Conservation (phyloP, 768 basidiomycete genomes). For the Polyporus arcularius region DNA sequence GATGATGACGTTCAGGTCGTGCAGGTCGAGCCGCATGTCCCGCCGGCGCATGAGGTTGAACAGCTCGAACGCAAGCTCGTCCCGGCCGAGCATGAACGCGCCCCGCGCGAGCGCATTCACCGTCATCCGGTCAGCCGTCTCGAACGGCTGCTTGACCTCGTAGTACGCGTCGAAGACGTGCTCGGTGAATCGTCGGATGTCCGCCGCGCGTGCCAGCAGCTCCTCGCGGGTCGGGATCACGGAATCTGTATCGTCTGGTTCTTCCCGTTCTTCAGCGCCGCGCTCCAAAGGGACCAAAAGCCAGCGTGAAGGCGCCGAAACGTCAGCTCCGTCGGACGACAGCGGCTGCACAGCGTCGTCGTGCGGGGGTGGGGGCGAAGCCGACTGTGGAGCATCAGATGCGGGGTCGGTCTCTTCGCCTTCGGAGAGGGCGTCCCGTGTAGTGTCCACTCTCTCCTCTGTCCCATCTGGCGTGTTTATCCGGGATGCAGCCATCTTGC, state of each 20-base stretch:
- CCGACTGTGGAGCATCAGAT: slow-evolving; percentile 15
- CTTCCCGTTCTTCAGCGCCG: slow-evolving; percentile 1
- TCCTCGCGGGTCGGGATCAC: slow-evolving; percentile 16
- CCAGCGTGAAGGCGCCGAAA: neutral
- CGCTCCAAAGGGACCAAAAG: neutral
- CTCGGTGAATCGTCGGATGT: slow-evolving; percentile 40
- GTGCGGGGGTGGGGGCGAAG: slow-evolving; percentile 16
- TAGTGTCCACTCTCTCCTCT: neutral
- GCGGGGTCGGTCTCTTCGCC: slow-evolving; percentile 13
- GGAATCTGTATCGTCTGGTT: neutral
- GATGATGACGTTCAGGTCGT: slow-evolving; percentile 68
- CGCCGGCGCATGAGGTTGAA: slow-evolving; percentile 50
- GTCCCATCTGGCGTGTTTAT: slow-evolving; percentile 1
- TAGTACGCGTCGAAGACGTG: slow-evolving; percentile 48
- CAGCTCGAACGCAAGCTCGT: slow-evolving; percentile 46
- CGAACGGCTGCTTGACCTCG: slow-evolving; percentile 46
- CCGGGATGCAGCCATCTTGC: slow-evolving; percentile 5
- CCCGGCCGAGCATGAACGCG: slow-evolving; percentile 56
- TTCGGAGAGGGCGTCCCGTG: neutral
- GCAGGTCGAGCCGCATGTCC: slow-evolving; percentile 55
- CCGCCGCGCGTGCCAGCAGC: slow-evolving; percentile 26
- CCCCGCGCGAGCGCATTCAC: slow-evolving; percentile 66
- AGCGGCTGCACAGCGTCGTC: neutral
- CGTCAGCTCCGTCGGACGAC: slow-evolving; percentile 2
- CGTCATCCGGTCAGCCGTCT: slow-evolving; percentile 46